Percentiles rank a stretch among this genome's conserved stretches.
Evolutionary conservation across 257 asterid genomes (phyloP).

Genomic region (Penstemon barbatus): DNA sequence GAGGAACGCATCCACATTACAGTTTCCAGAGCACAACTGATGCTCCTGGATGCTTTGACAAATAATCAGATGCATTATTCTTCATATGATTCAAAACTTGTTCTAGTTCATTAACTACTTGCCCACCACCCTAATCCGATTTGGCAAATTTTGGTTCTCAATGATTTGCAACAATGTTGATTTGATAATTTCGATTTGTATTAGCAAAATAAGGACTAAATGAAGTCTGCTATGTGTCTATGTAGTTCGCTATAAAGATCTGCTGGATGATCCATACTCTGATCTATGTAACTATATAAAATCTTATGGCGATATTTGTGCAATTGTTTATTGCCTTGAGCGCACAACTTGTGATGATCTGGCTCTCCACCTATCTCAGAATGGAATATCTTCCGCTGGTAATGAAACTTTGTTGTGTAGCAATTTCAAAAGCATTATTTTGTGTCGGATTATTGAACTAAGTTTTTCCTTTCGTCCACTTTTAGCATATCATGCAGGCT

Average conservation of each 20-base stretch:
- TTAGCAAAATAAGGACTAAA: not conserved
- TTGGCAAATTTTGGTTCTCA: not conserved
- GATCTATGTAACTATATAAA: conserved; percentile 82
- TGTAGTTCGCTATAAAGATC: conserved; percentile 96
- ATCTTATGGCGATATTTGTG: conserved; percentile 77
- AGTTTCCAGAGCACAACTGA: conserved; percentile 12
- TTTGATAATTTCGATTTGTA: not conserved
- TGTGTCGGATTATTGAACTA: conserved; percentile 27
- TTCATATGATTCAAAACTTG: not conserved
- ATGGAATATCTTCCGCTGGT: conserved; percentile 91
- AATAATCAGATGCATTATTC: not conserved
- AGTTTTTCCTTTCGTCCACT: conserved; percentile 24
- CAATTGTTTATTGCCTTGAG: conserved; percentile 93
- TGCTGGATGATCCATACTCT: conserved; percentile 72
- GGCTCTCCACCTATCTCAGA: conserved; percentile 64
- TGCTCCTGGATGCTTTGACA: conserved; percentile 9
- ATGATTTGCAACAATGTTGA: not conserved
- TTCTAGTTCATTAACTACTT: not conserved
- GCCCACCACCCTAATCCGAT: not conserved
- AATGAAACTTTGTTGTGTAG: conserved; percentile 29
- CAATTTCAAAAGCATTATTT: conserved; percentile 18
- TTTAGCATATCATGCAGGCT: conserved; percentile 94
- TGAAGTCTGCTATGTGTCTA: conserved; percentile 23
- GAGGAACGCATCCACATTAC: not conserved
- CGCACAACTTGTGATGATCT: conserved; percentile 85